phyloP scores from a whole-genome alignment of 805 yeast species.

The Candida jianshihensis region DNA sequence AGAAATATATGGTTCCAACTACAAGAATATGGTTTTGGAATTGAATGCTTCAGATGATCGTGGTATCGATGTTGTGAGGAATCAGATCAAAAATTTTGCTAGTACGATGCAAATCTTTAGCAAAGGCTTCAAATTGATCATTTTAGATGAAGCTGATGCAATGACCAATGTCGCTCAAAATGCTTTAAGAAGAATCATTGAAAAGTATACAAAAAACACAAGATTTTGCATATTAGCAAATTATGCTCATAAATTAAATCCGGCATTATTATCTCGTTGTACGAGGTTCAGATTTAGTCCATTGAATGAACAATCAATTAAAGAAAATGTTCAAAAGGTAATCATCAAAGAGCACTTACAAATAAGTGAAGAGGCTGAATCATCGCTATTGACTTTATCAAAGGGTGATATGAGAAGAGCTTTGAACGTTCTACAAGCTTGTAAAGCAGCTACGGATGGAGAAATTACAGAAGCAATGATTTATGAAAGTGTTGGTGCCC shows the following conservation, averaged over 20 bases:
- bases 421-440: slow-evolving; percentile 88
- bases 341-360: slow-evolving; percentile 59
- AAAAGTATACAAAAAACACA: slow-evolving; percentile 90
- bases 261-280: slow-evolving; percentile 91
- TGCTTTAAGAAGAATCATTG: slow-evolving; percentile 73
- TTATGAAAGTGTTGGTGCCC: slow-evolving; percentile 94
- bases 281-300: slow-evolving; percentile 94
- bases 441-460: slow-evolving; percentile 67
- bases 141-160: slow-evolving; percentile 96
- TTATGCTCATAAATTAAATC: slow-evolving; percentile 91
- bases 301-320: slow-evolving; percentile 57
- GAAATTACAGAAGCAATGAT: slow-evolving; percentile 69
- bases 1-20: slow-evolving; percentile 78
- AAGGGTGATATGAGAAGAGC: slow-evolving; percentile 97
- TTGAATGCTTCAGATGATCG: slow-evolving; percentile 96
- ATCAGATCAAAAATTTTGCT: slow-evolving; percentile 94
- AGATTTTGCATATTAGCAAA: slow-evolving; percentile 93
- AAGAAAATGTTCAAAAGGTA: slow-evolving; percentile 61
- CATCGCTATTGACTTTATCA: slow-evolving; percentile 63
- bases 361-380: slow-evolving; percentile 51
- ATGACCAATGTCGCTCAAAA: slow-evolving; percentile 86
- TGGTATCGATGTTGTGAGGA: slow-evolving; percentile 97
- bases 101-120: slow-evolving; percentile 90
- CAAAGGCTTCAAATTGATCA: slow-evolving; percentile 78
- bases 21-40: slow-evolving; percentile 86